phyloP scores from a whole-genome alignment of 257 asterid genomes.

The Rauvolfia tetraphylla region DNA sequence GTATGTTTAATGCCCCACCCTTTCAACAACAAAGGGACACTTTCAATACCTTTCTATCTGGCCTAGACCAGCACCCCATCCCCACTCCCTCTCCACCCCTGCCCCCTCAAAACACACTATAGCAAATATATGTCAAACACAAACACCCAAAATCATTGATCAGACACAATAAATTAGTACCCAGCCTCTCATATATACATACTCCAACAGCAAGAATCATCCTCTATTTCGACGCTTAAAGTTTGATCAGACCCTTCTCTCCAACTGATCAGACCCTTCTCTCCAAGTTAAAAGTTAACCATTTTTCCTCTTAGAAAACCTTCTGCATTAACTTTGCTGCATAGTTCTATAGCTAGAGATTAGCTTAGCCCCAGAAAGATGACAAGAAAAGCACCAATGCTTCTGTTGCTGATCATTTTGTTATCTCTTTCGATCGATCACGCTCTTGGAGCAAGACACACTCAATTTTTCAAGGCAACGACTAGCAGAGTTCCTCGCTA shows the following conservation, averaged over 20 bases:
- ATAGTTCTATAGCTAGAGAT: not conserved
- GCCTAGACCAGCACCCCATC: not conserved
- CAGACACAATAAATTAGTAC: too few relatives aligned
- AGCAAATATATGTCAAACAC: too few relatives aligned
- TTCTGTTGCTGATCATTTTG: constrained; percentile 27
- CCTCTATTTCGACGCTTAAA: constrained; percentile 1
- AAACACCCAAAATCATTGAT: not conserved
- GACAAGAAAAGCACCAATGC: constrained; percentile 28
- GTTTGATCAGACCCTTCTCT: not conserved
- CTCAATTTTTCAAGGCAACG: constrained; percentile 42
- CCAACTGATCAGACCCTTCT: not conserved
- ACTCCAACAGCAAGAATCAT: not conserved
- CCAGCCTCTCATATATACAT: too few relatives aligned
- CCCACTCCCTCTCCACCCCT: not conserved
- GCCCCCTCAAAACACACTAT: not conserved
- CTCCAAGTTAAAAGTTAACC: constrained; percentile 3
- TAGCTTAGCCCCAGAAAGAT: not conserved
- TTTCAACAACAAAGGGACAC: constrained; percentile 3
- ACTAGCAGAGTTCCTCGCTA: constrained; percentile 21
- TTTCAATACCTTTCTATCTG: too few relatives aligned
- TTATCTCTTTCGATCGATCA: constrained; percentile 20
- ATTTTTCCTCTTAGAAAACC: constrained; percentile 20
- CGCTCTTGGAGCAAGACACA: constrained; percentile 42
- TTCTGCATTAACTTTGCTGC: constrained; percentile 20
- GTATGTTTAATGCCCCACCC: not conserved